Percentiles rank a stretch among this genome's conserved stretches.
Evolutionary conservation across 1,284 basidiomycete genomes (phyloP).

Genomic region (Pulveroboletus sp.): DNA sequence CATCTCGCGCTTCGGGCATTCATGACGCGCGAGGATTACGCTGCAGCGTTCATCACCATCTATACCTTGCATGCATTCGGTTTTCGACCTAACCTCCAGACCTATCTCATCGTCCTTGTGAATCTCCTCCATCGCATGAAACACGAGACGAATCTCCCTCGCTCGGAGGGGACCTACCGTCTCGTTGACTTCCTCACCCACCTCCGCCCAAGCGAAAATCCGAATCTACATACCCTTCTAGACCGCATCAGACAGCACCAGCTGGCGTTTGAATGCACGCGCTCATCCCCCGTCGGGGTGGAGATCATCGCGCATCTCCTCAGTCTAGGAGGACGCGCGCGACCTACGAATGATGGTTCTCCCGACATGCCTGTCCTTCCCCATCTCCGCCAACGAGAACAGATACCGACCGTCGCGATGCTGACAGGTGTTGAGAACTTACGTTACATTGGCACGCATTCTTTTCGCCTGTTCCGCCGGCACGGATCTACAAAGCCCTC

Average conservation of each 20-base stretch:
- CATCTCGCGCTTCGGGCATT: slow-evolving; percentile 43
- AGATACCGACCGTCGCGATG: too few relatives aligned
- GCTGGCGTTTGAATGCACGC: background rate
- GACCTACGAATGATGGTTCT: too few relatives aligned
- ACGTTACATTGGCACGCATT: too few relatives aligned
- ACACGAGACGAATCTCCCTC: slow-evolving; percentile 9
- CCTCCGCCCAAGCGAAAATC: slow-evolving; percentile 22
- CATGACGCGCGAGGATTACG: slow-evolving; percentile 42
- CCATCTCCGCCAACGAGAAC: too few relatives aligned
- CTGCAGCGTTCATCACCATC: slow-evolving; percentile 41
- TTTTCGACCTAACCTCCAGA: slow-evolving; percentile 33
- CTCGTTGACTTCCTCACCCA: slow-evolving; percentile 25
- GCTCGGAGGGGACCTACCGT: slow-evolving; percentile 4
- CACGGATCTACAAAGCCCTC: too few relatives aligned
- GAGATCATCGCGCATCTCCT: slow-evolving; percentile 23
- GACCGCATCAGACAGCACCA: slow-evolving; percentile 15
- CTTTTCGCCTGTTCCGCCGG: slow-evolving; percentile 17
- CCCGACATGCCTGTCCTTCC: too few relatives aligned
- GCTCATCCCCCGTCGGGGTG: slow-evolving; percentile 9
- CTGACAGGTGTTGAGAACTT: background rate
- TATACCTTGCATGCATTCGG: slow-evolving; percentile 31
- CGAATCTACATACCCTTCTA: slow-evolving; percentile 9
- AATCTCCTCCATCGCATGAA: slow-evolving; percentile 28
- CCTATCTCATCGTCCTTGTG: slow-evolving; percentile 40
- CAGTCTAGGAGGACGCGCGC: too few relatives aligned